Percentiles rank a stretch among this genome's conserved stretches.
These are phyloP conservation scores for Penicillium goetzii DNA, from an alignment of 495 filamentous ascomycete species.

Conservation along the genomic window DNA sequence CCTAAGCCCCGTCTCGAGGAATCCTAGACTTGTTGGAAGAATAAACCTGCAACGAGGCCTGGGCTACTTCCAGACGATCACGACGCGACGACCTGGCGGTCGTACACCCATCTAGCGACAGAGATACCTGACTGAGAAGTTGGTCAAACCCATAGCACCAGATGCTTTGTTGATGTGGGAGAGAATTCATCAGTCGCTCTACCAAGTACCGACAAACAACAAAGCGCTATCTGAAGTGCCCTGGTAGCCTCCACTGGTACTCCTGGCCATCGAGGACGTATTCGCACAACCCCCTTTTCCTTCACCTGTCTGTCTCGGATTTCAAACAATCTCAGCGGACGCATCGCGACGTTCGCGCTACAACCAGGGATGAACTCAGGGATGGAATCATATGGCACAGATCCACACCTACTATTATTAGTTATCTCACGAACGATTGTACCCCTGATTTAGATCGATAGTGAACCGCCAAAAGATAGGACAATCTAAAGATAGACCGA, in stretches of 20 bases:
- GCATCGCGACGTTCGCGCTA: not conserved
- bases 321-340: not conserved
- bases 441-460: constrained; percentile 8
- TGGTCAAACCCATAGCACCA: too few relatives aligned
- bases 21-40: not conserved
- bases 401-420: constrained; percentile 1
- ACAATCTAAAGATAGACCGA: constrained; percentile 9
- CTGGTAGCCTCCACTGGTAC: not conserved
- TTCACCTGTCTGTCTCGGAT: not conserved
- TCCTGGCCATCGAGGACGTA: not conserved
- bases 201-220: not conserved
- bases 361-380: not conserved
- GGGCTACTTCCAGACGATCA: not conserved
- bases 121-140: not conserved
- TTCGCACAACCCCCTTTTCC: not conserved
- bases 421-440: not conserved
- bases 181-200: not conserved
- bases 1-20: too few relatives aligned
- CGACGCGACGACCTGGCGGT: not conserved
- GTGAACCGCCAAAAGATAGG: not conserved
- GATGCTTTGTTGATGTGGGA: not conserved
- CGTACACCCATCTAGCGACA: not conserved
- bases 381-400: not conserved
- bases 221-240: not conserved
- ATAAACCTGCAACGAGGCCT: not conserved